Evolutionary conservation across 2,329 filamentous ascomycete genomes (phyloP).

Genomic region (Aspergillus sp.): DNA sequence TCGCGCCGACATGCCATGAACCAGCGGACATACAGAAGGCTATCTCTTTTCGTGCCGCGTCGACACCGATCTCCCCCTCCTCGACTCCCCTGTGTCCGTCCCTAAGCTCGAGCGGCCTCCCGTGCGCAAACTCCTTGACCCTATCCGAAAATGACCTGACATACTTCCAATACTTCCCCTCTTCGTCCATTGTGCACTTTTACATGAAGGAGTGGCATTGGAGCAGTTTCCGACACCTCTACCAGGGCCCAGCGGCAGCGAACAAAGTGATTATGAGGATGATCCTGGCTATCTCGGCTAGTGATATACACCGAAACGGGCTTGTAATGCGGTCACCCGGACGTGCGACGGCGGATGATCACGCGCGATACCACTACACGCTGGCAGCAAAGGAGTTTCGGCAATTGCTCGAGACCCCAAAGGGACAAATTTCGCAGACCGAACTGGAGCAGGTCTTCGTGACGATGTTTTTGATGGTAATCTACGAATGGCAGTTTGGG

Average conservation of each 20-base stretch:
- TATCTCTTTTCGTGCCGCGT: not conserved
- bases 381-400: slow-evolving; percentile 29
- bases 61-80: slow-evolving; percentile 3
- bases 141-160: slow-evolving; percentile 25
- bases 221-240: slow-evolving; percentile 30
- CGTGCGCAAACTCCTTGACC: slow-evolving; percentile 26
- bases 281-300: slow-evolving; percentile 29
- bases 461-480: slow-evolving; percentile 29
- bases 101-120: slow-evolving; percentile 10
- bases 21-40: no score
- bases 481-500: slow-evolving; percentile 29
- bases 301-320: slow-evolving; percentile 27
- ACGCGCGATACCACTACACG: slow-evolving; percentile 26
- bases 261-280: slow-evolving; percentile 33
- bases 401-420: slow-evolving; percentile 22
- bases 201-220: slow-evolving; percentile 31
- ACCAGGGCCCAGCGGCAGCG: slow-evolving; percentile 24
- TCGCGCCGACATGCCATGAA: not conserved
- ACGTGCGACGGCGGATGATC: slow-evolving; percentile 20
- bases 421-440: slow-evolving; percentile 15
- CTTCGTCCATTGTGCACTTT: slow-evolving; percentile 24
- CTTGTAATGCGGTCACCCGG: slow-evolving; percentile 17
- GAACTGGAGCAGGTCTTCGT: slow-evolving; percentile 28
- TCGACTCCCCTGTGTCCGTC: slow-evolving; percentile 18
- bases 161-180: slow-evolving; percentile 27